Conservation (phyloP, 768 basidiomycete genomes). For the Chalciporus chontae region DNA sequence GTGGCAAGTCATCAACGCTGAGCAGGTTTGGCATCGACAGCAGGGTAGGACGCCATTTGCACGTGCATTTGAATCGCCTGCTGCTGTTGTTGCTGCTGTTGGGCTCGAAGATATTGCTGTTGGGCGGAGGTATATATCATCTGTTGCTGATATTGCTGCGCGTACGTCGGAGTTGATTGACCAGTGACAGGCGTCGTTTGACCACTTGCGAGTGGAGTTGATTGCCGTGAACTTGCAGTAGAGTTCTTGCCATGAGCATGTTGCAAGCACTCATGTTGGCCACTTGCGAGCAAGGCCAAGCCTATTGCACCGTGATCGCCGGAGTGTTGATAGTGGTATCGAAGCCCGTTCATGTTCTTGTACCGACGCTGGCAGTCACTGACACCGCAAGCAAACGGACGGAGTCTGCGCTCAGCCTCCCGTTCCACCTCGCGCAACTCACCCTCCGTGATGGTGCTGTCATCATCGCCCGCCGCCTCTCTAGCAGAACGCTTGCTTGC, state of each 20-base stretch:
- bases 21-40: constrained; percentile 10
- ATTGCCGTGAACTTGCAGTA: constrained; percentile 32
- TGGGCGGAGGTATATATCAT: constrained; percentile 36
- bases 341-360: constrained; percentile 97
- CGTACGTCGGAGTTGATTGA: constrained; percentile 29
- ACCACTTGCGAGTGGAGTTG: constrained; percentile 30
- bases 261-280: constrained; percentile 56
- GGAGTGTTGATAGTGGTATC: constrained; percentile 96
- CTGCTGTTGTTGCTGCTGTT: constrained; percentile 28
- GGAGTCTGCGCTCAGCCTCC: constrained; percentile 77
- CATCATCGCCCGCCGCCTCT: constrained; percentile 42
- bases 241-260: constrained; percentile 30
- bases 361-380: constrained; percentile 85
- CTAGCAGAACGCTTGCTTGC: constrained; percentile 42
- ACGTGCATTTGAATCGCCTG: constrained; percentile 30
- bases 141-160: constrained; percentile 35
- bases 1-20: constrained; percentile 12
- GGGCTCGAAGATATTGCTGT: constrained; percentile 35
- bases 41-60: constrained; percentile 22
- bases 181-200: constrained; percentile 31
- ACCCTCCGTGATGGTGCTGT: constrained; percentile 47
- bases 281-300: constrained; percentile 74
- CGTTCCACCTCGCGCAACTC: constrained; percentile 72
- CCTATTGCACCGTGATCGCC: constrained; percentile 94
- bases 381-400: constrained; percentile 88